Evolutionary conservation across 257 asterid species (phyloP).

Genomic region (Apocynum venetum): DNA sequence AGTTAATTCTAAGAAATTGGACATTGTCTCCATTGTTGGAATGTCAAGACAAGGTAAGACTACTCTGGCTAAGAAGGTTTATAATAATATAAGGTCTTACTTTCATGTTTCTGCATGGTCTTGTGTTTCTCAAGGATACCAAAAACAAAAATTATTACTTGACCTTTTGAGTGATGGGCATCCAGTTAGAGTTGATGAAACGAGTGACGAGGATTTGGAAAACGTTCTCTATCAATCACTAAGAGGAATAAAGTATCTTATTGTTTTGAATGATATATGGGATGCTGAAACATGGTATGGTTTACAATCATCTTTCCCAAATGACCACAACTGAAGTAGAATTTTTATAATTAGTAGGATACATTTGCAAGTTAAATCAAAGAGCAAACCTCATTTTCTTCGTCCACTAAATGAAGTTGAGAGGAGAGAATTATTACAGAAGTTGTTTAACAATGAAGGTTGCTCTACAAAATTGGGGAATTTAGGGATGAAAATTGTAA

Average conservation of each 20-base stretch:
- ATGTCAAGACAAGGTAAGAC: conserved; percentile 9
- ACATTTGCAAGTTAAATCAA: background rate
- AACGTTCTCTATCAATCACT: background rate
- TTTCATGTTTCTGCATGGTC: conserved; percentile 9
- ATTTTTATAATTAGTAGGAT: conserved; percentile 13
- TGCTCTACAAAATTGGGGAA: background rate
- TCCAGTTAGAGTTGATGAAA: too few relatives aligned
- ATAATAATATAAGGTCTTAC: background rate
- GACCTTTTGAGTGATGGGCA: background rate
- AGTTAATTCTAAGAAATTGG: background rate
- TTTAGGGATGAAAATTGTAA: background rate
- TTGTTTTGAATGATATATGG: background rate
- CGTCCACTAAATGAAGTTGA: background rate
- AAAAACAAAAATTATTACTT: background rate
- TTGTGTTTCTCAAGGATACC: conserved; percentile 5
- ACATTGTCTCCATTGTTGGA: background rate
- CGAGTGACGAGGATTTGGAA: background rate
- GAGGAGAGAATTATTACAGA: conserved; percentile 7
- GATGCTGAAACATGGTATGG: background rate
- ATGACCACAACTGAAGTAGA: background rate
- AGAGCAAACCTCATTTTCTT: background rate
- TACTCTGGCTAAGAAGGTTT: background rate
- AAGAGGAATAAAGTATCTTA: conserved; percentile 1
- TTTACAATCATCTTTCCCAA: background rate
- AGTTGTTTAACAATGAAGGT: background rate